Base-by-base conservation (phyloP, 495 filamentous ascomycete species). In the Aspergillus avenaceus region DNA sequence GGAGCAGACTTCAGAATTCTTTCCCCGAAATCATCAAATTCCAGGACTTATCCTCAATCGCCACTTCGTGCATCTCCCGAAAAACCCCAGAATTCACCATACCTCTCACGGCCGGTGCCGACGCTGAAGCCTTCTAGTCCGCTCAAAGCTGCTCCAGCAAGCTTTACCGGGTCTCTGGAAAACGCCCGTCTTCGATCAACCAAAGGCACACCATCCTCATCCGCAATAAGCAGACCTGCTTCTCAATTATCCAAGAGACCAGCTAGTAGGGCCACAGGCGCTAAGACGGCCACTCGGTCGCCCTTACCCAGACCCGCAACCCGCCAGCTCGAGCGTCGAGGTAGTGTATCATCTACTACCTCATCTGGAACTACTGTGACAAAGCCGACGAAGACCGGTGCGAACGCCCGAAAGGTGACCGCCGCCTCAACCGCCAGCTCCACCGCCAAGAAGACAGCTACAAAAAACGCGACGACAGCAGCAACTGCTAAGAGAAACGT, bases 1-100 rank as follows among this genome's bases (percentile, higher is more conserved):
- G 66, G 64, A 14, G 64, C 65, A 18, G 74, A 80, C 42, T 61
- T 83, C 71, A 66, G 74, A 38, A 80, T 92, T 21, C 78, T 93
- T 11, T 93, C 90, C 0, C 89, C 90, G 11, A 85, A 88, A 57
- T 90, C 89, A 0, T 81, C 82, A 22, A 93, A 95, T 62, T 88
- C 86, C 2, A 79, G 86, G 23, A 78, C 84, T 13, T 73, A 83
- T 41, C 84, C 80, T 3, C 73, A 77, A 45, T 84, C 83, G 4
- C 82, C 82, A 7, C 67, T 80, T 56, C 66, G 66, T 18, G 61
- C 65, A 2, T 74, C 74, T 13, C 70, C 66, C 11, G 65, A 71
- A 19, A 73, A 71, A 34, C 65, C 75, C 8, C 69, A 74, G 28
- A 61, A 69, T 40, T 72, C 75, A 32, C 72, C 75, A 4, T 73